Evolutionary conservation across 768 basidiomycete species (phyloP).

Genomic region (Tylopilus sp.): DNA sequence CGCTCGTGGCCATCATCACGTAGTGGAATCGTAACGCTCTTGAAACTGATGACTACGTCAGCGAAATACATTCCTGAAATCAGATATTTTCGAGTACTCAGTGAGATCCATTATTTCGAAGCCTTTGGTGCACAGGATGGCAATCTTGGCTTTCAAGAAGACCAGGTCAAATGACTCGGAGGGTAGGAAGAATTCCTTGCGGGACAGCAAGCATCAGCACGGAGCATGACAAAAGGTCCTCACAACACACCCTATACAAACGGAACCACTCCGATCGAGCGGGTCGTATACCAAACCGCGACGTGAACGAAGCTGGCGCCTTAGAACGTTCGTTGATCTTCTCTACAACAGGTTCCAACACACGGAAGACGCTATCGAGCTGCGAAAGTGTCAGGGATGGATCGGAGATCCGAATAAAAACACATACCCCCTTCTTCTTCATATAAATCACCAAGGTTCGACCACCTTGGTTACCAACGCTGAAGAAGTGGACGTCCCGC

Average conservation of each 20-base stretch:
- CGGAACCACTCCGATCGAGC: slow-evolving; percentile 94
- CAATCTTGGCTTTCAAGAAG: slow-evolving; percentile 92
- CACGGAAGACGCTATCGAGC: slow-evolving; percentile 92
- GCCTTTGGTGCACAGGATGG: slow-evolving; percentile 88
- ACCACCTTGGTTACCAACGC: slow-evolving; percentile 81
- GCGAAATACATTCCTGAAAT: background rate
- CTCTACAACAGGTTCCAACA: slow-evolving; percentile 93
- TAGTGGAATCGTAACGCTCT: slow-evolving; percentile 86
- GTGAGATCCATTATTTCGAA: slow-evolving; percentile 98
- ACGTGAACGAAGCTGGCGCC: slow-evolving; percentile 65
- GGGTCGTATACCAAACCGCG: slow-evolving; percentile 72
- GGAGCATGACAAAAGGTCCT: background rate
- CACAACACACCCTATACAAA: slow-evolving; percentile 60
- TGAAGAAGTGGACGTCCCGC: slow-evolving; percentile 95
- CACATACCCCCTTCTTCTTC: slow-evolving; percentile 83
- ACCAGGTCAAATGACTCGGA: slow-evolving; percentile 88
- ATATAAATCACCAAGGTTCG: slow-evolving; percentile 92
- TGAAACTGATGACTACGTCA: slow-evolving; percentile 49
- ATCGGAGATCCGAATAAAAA: slow-evolving; percentile 5
- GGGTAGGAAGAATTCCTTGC: slow-evolving; percentile 85
- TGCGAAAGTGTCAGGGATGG: slow-evolving; percentile 20
- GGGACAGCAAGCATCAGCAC: background rate
- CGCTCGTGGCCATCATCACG: slow-evolving; percentile 69
- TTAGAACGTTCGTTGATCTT: slow-evolving; percentile 79
- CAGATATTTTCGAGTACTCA: slow-evolving; percentile 52